phyloP scores from a whole-genome alignment of 352 stramenopile species.

The Pythium sukuiense region DNA sequence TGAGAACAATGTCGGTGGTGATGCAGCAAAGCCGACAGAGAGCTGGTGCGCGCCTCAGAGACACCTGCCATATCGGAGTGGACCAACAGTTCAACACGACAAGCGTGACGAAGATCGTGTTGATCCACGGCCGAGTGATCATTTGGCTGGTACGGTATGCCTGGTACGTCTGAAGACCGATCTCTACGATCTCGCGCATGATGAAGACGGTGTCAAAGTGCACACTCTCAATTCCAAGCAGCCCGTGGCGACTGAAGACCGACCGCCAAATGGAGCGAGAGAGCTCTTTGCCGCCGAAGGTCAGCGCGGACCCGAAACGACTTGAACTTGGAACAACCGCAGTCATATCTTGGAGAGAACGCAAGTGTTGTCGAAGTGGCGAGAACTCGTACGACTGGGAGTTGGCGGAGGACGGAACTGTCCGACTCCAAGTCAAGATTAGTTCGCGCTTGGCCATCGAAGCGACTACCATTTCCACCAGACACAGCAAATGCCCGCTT shows the following conservation, averaged over 20 bases:
- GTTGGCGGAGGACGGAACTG: neutral
- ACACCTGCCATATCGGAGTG: slow-evolving; percentile 21
- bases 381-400: neutral
- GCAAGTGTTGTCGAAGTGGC: neutral
- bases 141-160: slow-evolving; percentile 4
- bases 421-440: neutral
- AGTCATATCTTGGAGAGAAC: neutral
- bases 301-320: neutral
- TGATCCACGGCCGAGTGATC: slow-evolving; percentile 22
- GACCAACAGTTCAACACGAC: slow-evolving; percentile 31
- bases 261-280: neutral
- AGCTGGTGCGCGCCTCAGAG: neutral
- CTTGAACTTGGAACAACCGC: neutral
- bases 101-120: slow-evolving; percentile 22
- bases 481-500: slow-evolving; percentile 1
- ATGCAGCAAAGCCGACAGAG: slow-evolving; percentile 23
- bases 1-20: slow-evolving; percentile 22
- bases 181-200: slow-evolving; percentile 13
- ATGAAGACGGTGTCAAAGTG: slow-evolving; percentile 21
- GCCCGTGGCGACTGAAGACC: slow-evolving; percentile 10
- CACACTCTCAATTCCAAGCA: slow-evolving; percentile 20
- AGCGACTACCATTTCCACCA: neutral
- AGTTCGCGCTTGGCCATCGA: slow-evolving; percentile 4
- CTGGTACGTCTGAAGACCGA: slow-evolving; percentile 11
- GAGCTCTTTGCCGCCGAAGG: neutral